phyloP scores from a whole-genome alignment of 2,329 filamentous ascomycete genomes.

The Tolypocladium tundrense region DNA sequence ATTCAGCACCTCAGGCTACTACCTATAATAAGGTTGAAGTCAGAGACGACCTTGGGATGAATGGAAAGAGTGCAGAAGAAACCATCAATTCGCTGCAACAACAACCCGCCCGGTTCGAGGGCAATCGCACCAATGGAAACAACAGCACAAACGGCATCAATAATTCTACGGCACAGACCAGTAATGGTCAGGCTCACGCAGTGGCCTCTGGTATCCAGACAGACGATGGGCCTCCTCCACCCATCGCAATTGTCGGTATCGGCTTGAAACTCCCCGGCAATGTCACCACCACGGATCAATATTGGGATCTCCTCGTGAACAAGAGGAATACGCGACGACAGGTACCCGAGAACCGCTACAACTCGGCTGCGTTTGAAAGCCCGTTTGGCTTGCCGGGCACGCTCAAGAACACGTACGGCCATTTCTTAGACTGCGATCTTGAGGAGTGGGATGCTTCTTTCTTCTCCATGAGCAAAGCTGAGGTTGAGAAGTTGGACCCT shows the following conservation, averaged over 20 bases:
- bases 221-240: conserved; percentile 1
- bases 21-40: neutral
- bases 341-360: conserved; percentile 17
- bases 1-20: neutral
- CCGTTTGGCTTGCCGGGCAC: conserved; percentile 2
- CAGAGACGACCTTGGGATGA: neutral
- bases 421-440: conserved; percentile 15
- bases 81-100: neutral
- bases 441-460: conserved; percentile 19
- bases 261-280: conserved; percentile 20
- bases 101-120: neutral
- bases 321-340: conserved; percentile 11
- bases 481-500: conserved; percentile 18
- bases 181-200: neutral
- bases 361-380: conserved; percentile 12
- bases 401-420: conserved; percentile 9
- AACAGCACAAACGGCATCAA: neutral
- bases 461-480: conserved; percentile 17
- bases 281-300: conserved; percentile 12
- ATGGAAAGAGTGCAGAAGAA: neutral
- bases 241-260: conserved; percentile 23
- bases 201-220: neutral
- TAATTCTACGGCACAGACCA: neutral
- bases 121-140: neutral
- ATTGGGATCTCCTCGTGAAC: conserved; percentile 21